Evolutionary conservation across 73 alveolate species (phyloP), one percentile per base, ranked within the genome.

Genomic region (Urostyla sp.): DNA sequence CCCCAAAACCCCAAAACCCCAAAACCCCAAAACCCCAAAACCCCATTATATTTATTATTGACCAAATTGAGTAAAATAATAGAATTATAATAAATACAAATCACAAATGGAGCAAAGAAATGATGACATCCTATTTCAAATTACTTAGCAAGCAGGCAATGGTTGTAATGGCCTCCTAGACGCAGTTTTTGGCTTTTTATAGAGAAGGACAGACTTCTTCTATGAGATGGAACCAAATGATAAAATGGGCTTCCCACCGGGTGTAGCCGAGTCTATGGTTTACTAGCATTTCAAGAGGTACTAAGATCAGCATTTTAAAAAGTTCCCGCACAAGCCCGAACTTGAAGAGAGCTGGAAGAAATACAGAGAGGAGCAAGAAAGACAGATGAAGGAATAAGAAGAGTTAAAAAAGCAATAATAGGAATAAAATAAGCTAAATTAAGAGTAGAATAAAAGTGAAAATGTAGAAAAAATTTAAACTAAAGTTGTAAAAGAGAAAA

Each of bases 161-260:
- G 98, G 98, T 21, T 82, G 91, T 34, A 90, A 92, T 82, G 96
- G 97, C 10, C 85, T 94, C 38, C 93, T 94, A 16, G 95, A 91
- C 76, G 94, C 90, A 13, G 80, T 94, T 80, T 94, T 94, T 79
- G 96, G 98, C 30, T 97, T 97, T 92, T 95, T 97, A 66, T 72
- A 82, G 28, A 79, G 99, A 75, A 82, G 98, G 63, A 97, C 99
- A 21, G 99, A 97, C 72, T 97, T 95, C 91, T 97, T 77, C 83
- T 96, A 96, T 75, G 98, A 94, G 85, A 92, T 95, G 95, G 99
- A 97, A 75, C 99, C 99, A 26, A 98, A 96, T 26, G 99, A 97
- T 76, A 94, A 94, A 55, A 96, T 95, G 98, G 99, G 99, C 31
- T 97, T 97, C 87, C 98, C 97, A 40, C 99, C 99, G 30, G 98